phyloP scores from a whole-genome alignment of 768 basidiomycete genomes.

The Tremella yokohamensis region DNA sequence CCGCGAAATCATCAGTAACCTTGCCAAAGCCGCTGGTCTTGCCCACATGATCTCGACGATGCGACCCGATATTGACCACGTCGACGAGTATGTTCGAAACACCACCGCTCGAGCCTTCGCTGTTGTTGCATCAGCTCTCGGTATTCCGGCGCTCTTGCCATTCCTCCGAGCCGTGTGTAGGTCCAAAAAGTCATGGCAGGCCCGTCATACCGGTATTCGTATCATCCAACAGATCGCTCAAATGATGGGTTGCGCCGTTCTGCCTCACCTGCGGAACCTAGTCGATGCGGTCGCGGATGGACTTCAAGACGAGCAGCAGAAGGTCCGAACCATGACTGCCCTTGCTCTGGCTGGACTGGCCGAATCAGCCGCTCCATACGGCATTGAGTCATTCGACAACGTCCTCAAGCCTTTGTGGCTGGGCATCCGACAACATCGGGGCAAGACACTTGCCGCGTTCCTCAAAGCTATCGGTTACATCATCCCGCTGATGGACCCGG shows the following conservation, averaged over 20 bases:
- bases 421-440: conserved; percentile 89
- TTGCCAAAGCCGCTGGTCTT: conserved; percentile 96
- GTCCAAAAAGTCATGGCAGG: conserved; percentile 99
- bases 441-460: conserved; percentile 91
- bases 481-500: conserved; percentile 98
- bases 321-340: conserved; percentile 94
- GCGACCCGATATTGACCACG: conserved; percentile 99
- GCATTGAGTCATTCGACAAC: conserved; percentile 98
- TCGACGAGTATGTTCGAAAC: conserved; percentile 98
- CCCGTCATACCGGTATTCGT: conserved; percentile 96
- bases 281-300: conserved; percentile 95
- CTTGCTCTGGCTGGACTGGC: conserved; percentile 87
- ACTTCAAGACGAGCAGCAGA: conserved; percentile 89
- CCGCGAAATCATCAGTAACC: conserved; percentile 96
- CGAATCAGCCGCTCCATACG: conserved; percentile 95
- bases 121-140: conserved; percentile 95
- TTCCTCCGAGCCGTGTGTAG: conserved; percentile 98
- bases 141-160: conserved; percentile 93
- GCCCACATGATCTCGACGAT: conserved; percentile 99
- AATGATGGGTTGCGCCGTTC: conserved; percentile 99
- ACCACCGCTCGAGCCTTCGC: conserved; percentile 98
- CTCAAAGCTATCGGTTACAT: conserved; percentile 98
- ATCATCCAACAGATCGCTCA: conserved; percentile 99
- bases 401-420: conserved; percentile 92
- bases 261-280: conserved; percentile 92